Base-by-base conservation (phyloP, 176 grass and related monocot genomes). In the Raddia distichophylla region DNA sequence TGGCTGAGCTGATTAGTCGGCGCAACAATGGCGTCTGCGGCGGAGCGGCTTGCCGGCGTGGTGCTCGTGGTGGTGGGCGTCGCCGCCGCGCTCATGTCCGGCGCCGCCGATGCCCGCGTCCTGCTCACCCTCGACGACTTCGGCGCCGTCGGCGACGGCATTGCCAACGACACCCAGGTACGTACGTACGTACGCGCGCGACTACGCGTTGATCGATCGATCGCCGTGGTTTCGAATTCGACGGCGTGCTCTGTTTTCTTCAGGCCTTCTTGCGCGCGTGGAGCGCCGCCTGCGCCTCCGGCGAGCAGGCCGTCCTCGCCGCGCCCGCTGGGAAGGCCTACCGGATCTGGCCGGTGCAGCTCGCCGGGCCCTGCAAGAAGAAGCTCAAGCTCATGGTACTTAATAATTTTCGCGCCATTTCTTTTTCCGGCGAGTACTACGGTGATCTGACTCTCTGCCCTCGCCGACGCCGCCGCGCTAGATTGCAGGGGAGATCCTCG, bases 211-310 rank as follows among this genome's bases (percentile, higher is more conserved):
- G 5, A 10, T 9, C 15, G 1, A 53, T 33, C 45, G 1, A 53
- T 33, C 45, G 13, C 48, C 22, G 49, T 61, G 7, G 10, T 66
- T 80, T 13, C 18, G 33, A 32, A 0, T 20, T 10, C 8, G 10
- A 65, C 10, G 4, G 33, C 6, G 51, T n/a, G 7, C 64, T 61
- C 35, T 69, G 37, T 71, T 85, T 55, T 18, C 13, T 75, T 5
- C 56, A 97, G 92, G 95, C 95, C 0, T 91, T 98, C 18, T 6
- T 91, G 83, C 66, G 80, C 57, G 90, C 95, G 53, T 98, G 95
- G 92, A 27, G 63, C 37, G 84, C 74, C 1, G 81, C 90, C 56
- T 98, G 95, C 61, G 33, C 5, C 19, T 94, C 88, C 5, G 34
- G 35, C 62, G 42, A 62, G 66, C 60, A 56, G 16, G 59, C 90